phyloP scores from a whole-genome alignment of 75 land plant species.

The Cryptomeria japonica region DNA sequence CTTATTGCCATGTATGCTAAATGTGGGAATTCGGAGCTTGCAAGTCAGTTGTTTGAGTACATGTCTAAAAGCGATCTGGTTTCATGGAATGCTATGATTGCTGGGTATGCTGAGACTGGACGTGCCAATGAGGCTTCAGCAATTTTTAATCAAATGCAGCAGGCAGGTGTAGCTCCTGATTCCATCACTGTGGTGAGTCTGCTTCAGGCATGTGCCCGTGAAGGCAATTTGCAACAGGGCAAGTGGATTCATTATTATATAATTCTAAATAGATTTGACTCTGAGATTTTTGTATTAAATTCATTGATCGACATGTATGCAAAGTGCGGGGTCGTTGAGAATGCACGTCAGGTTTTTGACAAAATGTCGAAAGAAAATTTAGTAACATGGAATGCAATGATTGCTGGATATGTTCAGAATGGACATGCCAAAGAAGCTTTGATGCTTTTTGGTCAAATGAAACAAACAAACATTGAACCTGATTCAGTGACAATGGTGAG shows the following conservation, averaged over 20 bases:
- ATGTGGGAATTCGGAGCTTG: conserved; percentile 14
- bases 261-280: background rate
- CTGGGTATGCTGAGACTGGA: conserved; percentile 33
- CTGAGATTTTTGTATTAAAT: background rate
- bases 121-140: conserved; percentile 15
- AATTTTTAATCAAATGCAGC: conserved; percentile 19
- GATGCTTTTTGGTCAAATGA: background rate
- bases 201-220: conserved; percentile 31
- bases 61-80: conserved; percentile 20
- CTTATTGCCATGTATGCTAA: conserved; percentile 41
- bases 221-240: conserved; percentile 25
- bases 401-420: background rate
- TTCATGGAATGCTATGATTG: conserved; percentile 37
- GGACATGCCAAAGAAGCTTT: background rate
- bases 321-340: background rate
- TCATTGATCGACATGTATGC: background rate
- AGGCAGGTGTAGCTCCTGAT: conserved; percentile 29
- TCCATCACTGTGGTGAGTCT: conserved; percentile 34
- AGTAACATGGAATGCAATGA: background rate
- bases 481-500: background rate
- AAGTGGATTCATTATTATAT: conserved; percentile 24
- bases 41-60: conserved; percentile 25
- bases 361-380: background rate
- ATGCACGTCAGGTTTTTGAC: background rate
- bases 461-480: background rate